Conservation (phyloP, 306 rosid genomes). For the Lotus japonicus region DNA sequence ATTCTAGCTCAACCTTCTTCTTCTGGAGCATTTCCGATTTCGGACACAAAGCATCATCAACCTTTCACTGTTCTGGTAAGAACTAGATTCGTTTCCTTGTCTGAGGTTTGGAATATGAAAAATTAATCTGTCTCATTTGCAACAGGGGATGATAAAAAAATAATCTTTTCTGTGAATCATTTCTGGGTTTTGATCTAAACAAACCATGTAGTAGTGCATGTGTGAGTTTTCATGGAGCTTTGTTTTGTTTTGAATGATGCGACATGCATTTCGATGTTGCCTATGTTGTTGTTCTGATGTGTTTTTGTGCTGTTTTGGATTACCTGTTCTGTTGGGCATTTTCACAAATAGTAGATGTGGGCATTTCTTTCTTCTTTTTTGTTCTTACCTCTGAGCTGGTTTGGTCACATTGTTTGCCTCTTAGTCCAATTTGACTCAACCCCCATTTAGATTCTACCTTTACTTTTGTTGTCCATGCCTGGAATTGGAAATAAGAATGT, state of each 20-base stretch:
- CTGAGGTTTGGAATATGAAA: neutral
- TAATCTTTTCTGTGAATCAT: neutral
- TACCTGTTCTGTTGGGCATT: neutral
- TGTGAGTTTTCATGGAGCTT: neutral
- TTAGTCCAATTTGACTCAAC: neutral
- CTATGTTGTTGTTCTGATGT: neutral
- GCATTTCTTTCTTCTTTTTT: neutral
- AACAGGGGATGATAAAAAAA: neutral
- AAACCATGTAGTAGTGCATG: neutral
- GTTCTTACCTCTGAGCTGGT: neutral
- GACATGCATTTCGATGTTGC: neutral
- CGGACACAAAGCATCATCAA: constrained; percentile 2
- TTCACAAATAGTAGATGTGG: neutral
- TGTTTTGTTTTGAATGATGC: neutral
- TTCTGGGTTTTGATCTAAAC: constrained; percentile 13
- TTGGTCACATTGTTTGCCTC: neutral
- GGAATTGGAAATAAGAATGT: neutral
- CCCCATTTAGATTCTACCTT: neutral
- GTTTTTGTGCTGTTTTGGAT: neutral
- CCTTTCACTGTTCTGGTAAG: constrained; percentile 32
- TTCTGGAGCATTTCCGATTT: constrained; percentile 15
- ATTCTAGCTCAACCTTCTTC: neutral
- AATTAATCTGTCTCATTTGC: neutral
- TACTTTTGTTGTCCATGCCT: neutral
- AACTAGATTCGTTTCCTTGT: neutral